Conservation (phyloP, 805 yeast species). For the Komagataella phaffii region DNA sequence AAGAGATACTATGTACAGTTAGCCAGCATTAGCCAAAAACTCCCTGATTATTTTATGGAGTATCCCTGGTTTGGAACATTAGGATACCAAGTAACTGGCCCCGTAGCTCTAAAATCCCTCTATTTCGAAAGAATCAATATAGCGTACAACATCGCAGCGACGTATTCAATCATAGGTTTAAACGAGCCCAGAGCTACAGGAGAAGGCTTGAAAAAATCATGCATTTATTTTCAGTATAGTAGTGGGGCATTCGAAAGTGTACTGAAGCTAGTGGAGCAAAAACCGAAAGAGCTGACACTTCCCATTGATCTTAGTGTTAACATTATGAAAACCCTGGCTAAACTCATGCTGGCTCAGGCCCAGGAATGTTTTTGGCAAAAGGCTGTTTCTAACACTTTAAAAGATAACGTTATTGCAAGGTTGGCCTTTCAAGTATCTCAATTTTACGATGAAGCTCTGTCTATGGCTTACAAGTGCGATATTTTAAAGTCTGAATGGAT, state of each 20-base stretch:
- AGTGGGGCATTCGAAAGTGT: slow-evolving; percentile 51
- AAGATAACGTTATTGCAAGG: slow-evolving; percentile 48
- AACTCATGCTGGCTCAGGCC: slow-evolving; percentile 65
- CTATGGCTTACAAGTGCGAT: slow-evolving; percentile 26
- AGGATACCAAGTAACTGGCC: slow-evolving; percentile 38
- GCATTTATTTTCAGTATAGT: slow-evolving; percentile 51
- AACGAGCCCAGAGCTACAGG: slow-evolving; percentile 27
- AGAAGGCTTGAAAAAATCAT: slow-evolving; percentile 49
- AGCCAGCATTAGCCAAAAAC: slow-evolving; percentile 31
- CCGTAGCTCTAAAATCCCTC: slow-evolving; percentile 32
- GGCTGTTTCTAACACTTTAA: slow-evolving; percentile 36
- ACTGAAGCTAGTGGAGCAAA: slow-evolving; percentile 6
- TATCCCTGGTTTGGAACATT: slow-evolving; percentile 69
- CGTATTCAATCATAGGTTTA: slow-evolving; percentile 44
- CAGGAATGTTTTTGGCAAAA: slow-evolving; percentile 80
- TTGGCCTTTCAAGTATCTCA: slow-evolving; percentile 51
- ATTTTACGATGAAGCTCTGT: slow-evolving; percentile 35
- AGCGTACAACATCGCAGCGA: slow-evolving; percentile 55
- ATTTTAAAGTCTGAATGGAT: slow-evolving; percentile 39
- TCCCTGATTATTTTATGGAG: slow-evolving; percentile 46
- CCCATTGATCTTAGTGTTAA: slow-evolving; percentile 34
- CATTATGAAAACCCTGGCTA: slow-evolving; percentile 35
- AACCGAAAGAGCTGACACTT: slow-evolving; percentile 9
- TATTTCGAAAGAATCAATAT: slow-evolving; percentile 49
- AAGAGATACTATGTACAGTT: slow-evolving; percentile 35